Evolutionary conservation across 2,329 filamentous ascomycete species (phyloP).

Genomic region (Diaporthe citri): DNA sequence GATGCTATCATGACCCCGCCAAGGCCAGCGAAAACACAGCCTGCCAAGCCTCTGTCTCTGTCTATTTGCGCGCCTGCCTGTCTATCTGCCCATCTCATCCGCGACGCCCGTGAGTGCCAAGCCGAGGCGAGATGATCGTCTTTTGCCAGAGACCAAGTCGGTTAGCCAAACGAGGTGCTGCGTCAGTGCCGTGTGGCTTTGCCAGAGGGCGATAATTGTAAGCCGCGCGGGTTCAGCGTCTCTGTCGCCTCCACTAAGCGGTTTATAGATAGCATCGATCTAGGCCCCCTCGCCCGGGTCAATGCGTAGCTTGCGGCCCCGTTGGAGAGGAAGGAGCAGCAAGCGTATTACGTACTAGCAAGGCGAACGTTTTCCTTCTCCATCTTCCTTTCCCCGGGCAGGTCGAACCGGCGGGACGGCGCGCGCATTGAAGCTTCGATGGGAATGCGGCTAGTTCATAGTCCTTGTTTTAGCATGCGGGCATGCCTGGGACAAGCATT

Average conservation of each 20-base stretch:
- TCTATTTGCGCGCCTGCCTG: not conserved
- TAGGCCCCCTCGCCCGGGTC: not conserved
- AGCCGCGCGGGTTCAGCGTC: not conserved
- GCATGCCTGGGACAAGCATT: not conserved
- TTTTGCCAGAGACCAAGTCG: conserved; percentile 22
- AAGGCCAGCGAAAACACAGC: not conserved
- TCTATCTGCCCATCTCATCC: not conserved
- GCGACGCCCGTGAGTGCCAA: conserved; percentile 15
- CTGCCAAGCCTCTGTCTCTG: not conserved
- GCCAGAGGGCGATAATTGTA: not conserved
- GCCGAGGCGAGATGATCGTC: conserved; percentile 26
- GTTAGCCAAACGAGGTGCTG: conserved; percentile 21
- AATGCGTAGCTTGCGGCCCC: conserved; percentile 9
- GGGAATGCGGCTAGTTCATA: conserved; percentile 18
- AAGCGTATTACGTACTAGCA: conserved; percentile 2
- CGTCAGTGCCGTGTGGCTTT: conserved; percentile 25
- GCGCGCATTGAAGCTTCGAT: conserved; percentile 28
- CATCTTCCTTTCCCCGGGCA: not conserved
- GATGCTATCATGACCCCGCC: conserved; percentile 17
- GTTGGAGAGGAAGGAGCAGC: not conserved
- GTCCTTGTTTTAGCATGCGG: conserved; percentile 7
- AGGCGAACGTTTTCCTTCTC: conserved; percentile 2
- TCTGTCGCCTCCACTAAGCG: conserved; percentile 26
- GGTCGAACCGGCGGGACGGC: conserved; percentile 30
- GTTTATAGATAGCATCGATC: conserved; percentile 27